Evolutionary conservation across 1,284 basidiomycete genomes (phyloP), one percentile per base, ranked within the genome.

Genomic region (Ustilago bromivora): DNA sequence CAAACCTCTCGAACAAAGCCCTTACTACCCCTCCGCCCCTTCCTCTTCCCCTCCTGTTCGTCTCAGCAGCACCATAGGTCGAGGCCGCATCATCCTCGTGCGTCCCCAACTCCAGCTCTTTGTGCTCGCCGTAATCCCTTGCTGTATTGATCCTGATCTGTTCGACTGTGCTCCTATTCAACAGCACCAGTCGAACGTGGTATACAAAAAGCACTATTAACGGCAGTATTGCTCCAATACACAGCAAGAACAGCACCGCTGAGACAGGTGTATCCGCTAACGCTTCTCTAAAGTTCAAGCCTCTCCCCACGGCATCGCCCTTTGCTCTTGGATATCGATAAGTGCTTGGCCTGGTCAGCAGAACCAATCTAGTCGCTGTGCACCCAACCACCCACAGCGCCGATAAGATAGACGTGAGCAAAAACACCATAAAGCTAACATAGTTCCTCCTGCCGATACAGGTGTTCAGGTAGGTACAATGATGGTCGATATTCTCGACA

Each of bases 401-500:
- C 8, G 70, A 40, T 4, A 80, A 9, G 17, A 80, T 73, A 35
- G 66, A 72, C 0, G 76, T 58, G 3, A 67, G 10, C 9, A 86
- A 66, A 51, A 86, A 85, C 11, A 79, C 79, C 63, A 85, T 78
- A 53, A 86, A 86, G 3, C 75, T 53, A n/a, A 81, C 69, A 60
- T 86, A 86, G 71, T 86, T 86, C 13, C 85, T 64, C 7, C 81
- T 70, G 1, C 84, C 85, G 35, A 86, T 83, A 56, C 85, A 86
- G 19, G 78, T 83, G 69, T 86, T 86, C 23, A 86, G 75, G 43
- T 85, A 86, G 32, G 81, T 84, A 65, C 85, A 86, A 59, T 86
- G 85, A 66, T 86, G 85, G 55, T 86, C 85, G 55, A 86, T 82
- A 46, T 78, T 78, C 34, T 86, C 84, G 9, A 86, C 82, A 61